Evolutionary conservation across 352 stramenopile species (phyloP).

Genomic region (Globisporangium parvum): DNA sequence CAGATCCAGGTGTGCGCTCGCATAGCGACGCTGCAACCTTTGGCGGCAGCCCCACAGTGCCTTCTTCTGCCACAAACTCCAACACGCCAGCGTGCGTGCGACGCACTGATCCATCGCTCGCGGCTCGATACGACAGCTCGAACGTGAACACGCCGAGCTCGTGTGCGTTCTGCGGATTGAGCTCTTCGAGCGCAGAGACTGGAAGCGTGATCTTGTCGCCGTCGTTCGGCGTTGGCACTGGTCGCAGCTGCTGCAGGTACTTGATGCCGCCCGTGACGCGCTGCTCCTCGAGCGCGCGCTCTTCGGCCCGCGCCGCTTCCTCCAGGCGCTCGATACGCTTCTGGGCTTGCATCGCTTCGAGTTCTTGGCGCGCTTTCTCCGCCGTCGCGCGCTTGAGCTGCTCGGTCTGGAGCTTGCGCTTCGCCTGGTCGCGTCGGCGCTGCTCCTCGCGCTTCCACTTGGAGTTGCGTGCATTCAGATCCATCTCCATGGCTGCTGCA

Average conservation of each 20-base stretch:
- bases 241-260: conserved; percentile 42
- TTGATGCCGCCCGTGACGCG: conserved; percentile 65
- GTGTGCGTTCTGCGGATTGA: conserved; percentile 73
- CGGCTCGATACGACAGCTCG: conserved; percentile 41
- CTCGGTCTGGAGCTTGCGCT: conserved; percentile 48
- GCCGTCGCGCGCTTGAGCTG: conserved; percentile 39
- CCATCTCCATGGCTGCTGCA: conserved; percentile 50
- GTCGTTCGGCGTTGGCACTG: conserved; percentile 40
- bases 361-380: conserved; percentile 28
- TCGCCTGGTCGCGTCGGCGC: conserved; percentile 51
- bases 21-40: conserved; percentile 75
- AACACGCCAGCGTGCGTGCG: conserved; percentile 72
- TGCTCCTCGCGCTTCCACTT: conserved; percentile 68
- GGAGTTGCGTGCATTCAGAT: conserved; percentile 56
- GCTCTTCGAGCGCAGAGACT: conserved; percentile 61
- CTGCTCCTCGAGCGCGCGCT: conserved; percentile 55
- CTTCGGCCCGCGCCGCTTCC: conserved; percentile 34
- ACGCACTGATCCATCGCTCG: conserved; percentile 13
- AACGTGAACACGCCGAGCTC: conserved; percentile 81
- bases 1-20: background rate
- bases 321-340: conserved; percentile 38
- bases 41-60: conserved; percentile 65
- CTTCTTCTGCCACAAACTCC: conserved; percentile 76
- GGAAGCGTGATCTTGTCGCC: conserved; percentile 78
- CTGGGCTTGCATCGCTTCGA: conserved; percentile 39